Evolutionary conservation across 768 basidiomycete genomes (phyloP), one percentile per base, ranked within the genome.

Genomic region (Leccinum incarnatum): DNA sequence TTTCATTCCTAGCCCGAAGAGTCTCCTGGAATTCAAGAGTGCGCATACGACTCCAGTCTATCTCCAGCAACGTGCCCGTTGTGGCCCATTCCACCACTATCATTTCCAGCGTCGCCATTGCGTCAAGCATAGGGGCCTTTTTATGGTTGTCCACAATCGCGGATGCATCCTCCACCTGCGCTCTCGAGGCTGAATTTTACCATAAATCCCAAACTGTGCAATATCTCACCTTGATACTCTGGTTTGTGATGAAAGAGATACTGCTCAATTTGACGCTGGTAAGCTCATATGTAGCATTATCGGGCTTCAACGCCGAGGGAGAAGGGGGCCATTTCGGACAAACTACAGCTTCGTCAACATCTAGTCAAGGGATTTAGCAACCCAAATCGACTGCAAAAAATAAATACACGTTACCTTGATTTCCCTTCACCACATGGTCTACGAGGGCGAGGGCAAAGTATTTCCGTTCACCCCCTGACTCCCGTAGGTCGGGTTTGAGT

Each of bases 11-110:
- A 42, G 78, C 67, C 58, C 83, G 82, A 53, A 98, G 69, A 21
- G 79, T 75, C 62, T 98, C 96, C 71, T 98, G 93, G 70, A 98
- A 97, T 55, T 98, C 95, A 8, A 99, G 74, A n/a, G 84, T 79
- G 48, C 89, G 83, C 70, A 94, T 82, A 53, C 88, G 83, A 56
- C 77, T 78, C 95, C 95, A 98, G 55, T 93, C 92, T 4, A 87
- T 83, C 71, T 99, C 97, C 2, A 84, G 81, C 14, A 94, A 74
- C 2, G 64, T 64, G 8, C 74, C 69, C 4, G 65, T 58, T n/a
- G 67, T 57, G 42, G 74, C 58, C 86, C 89, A 93, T 56, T 90
- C 87, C 15, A 77, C 69, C 15, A 83, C 76, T 3, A 88, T 62
- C 2, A 55, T 67, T 47, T 80, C 77, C 12, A 96, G 75, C 8